Evolutionary conservation across 2,329 filamentous ascomycete genomes (phyloP), one percentile per base, ranked within the genome.

Genomic region (Trichophyton rubrum): DNA sequence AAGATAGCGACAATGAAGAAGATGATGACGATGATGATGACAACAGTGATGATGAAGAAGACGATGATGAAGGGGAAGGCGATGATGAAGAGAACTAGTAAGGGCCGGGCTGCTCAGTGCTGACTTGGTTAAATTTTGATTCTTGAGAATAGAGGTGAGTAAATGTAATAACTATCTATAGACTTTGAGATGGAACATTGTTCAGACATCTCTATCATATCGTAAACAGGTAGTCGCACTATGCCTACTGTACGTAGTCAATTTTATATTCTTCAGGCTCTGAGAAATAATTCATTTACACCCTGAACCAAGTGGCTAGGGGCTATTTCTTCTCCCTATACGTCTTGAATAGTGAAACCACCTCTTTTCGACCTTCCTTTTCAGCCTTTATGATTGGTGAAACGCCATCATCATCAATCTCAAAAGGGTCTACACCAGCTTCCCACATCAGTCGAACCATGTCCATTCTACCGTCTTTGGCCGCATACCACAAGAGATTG

Each of bases 1-100:
- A 82, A 0, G 80, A 81, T 0, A 85, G 85, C 0, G 85, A 85
- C 0, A 84, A 85, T 0, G 77, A 78, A 1, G 75, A 75, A 0
- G 75, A 76, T 1, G 74, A 75, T 2, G 76, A 77, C 0, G 73
- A 75, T 5, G 75, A 73, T 5, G 56, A 58, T 1, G 40, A 0
- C 11, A 15, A 22, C 13, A 24, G 8, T 22, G 33, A 24, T 1
- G 53, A 40, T 3, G 53, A 30, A 11, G 79, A 81, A 0, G 67
- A 66, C 15, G 73, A 69, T 38, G 79, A 77, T 0, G 78, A 78
- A 0, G 77, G 77, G 0, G 79, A 80, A 0, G 78, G 80, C 0
- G 80, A 83, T 8, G 7, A 40, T 24, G 56, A 30, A 30, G 27
- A 6, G 6, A 30, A 6, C 5, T 30, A 30, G 27, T 30, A 30